phyloP scores from a whole-genome alignment of 169 alveolate genomes.

The Eimeria maxima region DNA sequence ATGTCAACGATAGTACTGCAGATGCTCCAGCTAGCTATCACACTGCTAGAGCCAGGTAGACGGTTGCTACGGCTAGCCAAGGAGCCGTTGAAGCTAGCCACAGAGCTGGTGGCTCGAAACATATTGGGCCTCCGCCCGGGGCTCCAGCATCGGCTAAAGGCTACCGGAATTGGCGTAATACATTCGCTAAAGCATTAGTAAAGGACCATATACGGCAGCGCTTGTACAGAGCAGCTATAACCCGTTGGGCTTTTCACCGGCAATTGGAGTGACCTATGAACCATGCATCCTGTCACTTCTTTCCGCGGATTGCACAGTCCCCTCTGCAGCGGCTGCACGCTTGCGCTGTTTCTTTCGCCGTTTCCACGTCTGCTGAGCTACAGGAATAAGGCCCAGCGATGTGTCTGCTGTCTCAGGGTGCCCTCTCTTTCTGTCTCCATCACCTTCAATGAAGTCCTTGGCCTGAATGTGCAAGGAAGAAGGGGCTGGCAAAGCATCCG shows the following conservation, averaged over 20 bases:
- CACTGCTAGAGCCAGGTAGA: not conserved
- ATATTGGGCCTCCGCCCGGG: not conserved
- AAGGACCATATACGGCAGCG: not conserved
- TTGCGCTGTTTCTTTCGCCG: slow-evolving; percentile 50
- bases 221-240: not conserved
- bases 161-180: not conserved
- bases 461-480: not conserved
- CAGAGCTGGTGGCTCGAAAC: not conserved
- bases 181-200: not conserved
- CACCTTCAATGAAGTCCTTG: not conserved
- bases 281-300: not conserved
- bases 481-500: not conserved
- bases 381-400: slow-evolving; percentile 47
- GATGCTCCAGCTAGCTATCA: not conserved
- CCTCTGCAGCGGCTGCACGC: slow-evolving; percentile 32
- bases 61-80: not conserved
- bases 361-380: slow-evolving; percentile 67
- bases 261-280: not conserved
- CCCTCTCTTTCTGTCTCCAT: not conserved
- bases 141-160: slow-evolving; percentile 4
- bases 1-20: not conserved
- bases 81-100: not conserved
- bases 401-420: not conserved
- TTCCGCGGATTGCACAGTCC: not conserved
- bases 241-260: not conserved